Base-by-base conservation (phyloP, 805 yeast genomes). In the Teunomyces stri region DNA sequence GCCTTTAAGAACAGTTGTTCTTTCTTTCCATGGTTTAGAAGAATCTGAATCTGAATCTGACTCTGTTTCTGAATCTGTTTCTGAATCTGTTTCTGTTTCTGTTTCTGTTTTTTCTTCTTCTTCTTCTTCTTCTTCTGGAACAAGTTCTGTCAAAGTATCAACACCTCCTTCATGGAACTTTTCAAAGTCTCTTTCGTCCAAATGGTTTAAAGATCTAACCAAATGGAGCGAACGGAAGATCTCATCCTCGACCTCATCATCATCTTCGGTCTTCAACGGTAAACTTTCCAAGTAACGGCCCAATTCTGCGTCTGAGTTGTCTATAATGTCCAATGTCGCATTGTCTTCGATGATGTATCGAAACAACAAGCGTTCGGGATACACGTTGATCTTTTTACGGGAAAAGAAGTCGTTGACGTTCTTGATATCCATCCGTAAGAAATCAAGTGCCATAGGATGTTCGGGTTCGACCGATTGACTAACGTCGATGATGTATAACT, bases 381-480 rank as follows among this genome's bases (percentile, higher is more conserved):
- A 86, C 12, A 89, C 85, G 44, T 80, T 78, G 36, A 91, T 88
- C 63, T 85, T 82, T 57, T 78, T 79, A 51, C 83, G 76, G 49
- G 76, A 75, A 59, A 94, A 94, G 64, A 85, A 94, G 57, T 88
- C 94, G 60, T 92, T 94, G 20, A 92, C 88, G 61, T 94, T 94
- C 65, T 92, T 94, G 61, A 94, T 91, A 68, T 94, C 99, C 99
- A 94, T 94, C 61, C 99, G 76, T 50, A 94, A 69, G 63, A 94
- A 94, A 64, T 94, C 98, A 54, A 94, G 74, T 37, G 96, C 87
- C 89, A 89, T 89, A 9, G 97, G 98, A 67, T 94, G 99, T 57
- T 90, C 97, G 7, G 97, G 97, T 65, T 94, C 98, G 20, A 94
- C 98, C 33, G 95, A 84, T 65, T 94, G 99, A 1, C 98, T 91